These are phyloP conservation scores for Sanghuangporus weigelae DNA, from an alignment of 1,284 basidiomycete species.

Conservation along the genomic window DNA sequence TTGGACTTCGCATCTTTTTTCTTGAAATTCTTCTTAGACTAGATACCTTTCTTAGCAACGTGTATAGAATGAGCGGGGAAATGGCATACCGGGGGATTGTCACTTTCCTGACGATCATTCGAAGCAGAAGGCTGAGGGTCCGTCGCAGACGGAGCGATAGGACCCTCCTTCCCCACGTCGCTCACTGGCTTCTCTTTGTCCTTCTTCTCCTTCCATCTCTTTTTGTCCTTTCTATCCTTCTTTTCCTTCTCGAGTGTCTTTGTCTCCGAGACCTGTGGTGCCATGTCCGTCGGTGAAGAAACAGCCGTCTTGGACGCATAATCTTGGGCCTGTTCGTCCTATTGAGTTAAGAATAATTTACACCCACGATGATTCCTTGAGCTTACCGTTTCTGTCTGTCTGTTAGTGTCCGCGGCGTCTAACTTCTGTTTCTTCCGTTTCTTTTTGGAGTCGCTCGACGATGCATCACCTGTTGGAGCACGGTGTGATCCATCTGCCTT, in stretches of 20 bases:
- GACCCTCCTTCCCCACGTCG: neutral
- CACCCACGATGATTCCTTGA: neutral
- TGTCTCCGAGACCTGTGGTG: conserved; percentile 11
- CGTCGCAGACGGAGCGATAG: neutral
- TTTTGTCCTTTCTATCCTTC: conserved; percentile 15
- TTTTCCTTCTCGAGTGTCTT: conserved; percentile 5
- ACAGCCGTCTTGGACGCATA: neutral
- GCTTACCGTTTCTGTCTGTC: neutral
- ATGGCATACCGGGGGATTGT: neutral
- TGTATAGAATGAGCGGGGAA: neutral
- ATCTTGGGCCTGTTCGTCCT: neutral
- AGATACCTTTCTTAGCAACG: neutral
- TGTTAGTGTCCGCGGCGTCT: neutral
- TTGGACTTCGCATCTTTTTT: neutral
- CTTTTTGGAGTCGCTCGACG: conserved; percentile 19
- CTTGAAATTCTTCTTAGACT: conserved; percentile 3
- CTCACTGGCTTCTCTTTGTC: conserved; percentile 23
- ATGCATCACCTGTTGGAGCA: neutral
- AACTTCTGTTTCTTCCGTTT: conserved; percentile 16
- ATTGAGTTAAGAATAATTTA: neutral
- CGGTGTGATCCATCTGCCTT: conserved; percentile 7
- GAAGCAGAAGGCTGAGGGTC: neutral
- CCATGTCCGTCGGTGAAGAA: neutral
- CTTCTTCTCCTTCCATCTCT: conserved; percentile 11
- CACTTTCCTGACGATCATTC: neutral